Evolutionary conservation across 129 eudicot species (phyloP), one percentile per base, ranked within the genome.

Genomic region (Flaveria robusta): DNA sequence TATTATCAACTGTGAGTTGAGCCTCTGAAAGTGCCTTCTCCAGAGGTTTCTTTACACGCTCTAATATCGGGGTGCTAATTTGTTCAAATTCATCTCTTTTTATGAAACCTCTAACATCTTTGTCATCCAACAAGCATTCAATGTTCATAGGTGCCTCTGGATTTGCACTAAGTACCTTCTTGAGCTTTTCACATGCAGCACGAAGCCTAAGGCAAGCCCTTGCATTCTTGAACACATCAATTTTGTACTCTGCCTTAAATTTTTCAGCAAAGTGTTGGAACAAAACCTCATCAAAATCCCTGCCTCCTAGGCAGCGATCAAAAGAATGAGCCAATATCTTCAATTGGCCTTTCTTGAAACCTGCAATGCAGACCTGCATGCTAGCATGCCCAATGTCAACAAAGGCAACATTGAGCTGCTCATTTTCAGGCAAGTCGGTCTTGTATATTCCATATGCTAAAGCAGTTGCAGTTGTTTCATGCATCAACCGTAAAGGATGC

Each of bases 341-440:
- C 66, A 93, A 59, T 20, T 90, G 92, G 26, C 97, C 98, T 77
- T 93, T 93, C 90, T 93, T 94, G 43, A 94, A 91, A n/a, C 90
- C 96, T 77, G 92, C 96, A 60, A 94, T 80, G 70, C 96, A 94
- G 26, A 94, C 98, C 77, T 94, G 98, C 96, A 94, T 82, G 42
- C 98, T 94, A 31, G 97, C 83, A 81, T 94, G 98, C n/a, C 98
- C 98, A 66, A 94, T 78, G 67, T 94, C 98, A 12, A 94, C 89
- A 77, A 94, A 91, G 2, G 96, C 98, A 62, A 94, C 90, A 82
- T 94, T 93, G 6, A 93, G 31, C 69, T 83, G 91, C 56, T 94
- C 98, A 37, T 79, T 88, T 78, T 94, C 98, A 20, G 98, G 98
- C 60, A 94, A 86, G 69, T 94, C 98, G 0, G 93, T 94, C 84